A percentile compares a stretch with the other conserved stretches of the same genome.
Evolutionary conservation across 768 basidiomycete genomes (phyloP).

Genomic region (Tricholoma terreum): DNA sequence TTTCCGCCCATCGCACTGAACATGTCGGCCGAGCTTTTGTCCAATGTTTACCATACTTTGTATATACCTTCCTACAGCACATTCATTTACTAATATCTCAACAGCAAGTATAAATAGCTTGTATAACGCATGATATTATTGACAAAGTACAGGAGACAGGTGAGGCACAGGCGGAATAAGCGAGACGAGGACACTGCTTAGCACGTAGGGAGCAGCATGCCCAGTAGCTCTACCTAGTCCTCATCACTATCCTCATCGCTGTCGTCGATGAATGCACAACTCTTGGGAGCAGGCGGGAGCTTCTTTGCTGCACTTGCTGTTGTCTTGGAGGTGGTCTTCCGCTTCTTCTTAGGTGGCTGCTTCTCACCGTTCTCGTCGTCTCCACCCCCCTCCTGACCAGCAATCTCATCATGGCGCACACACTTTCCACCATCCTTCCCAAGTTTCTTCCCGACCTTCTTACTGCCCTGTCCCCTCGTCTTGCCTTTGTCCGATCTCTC

Average conservation of each 20-base stretch:
- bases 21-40: too few species aligned
- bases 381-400: not conserved
- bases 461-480: not conserved
- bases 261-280: not conserved
- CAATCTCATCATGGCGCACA: too few species aligned
- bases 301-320: not conserved
- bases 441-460: not conserved
- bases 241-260: not conserved
- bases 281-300: not conserved
- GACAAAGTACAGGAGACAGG: too few species aligned
- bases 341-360: not conserved
- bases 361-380: not conserved
- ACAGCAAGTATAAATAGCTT: too few species aligned
- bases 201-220: too few species aligned
- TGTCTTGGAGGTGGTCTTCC: not conserved
- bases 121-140: too few species aligned
- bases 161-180: too few species aligned
- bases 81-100: too few species aligned
- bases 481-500: not conserved
- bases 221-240: not conserved
- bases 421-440: not conserved
- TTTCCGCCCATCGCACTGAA: too few species aligned
- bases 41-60: too few species aligned
- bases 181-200: too few species aligned
- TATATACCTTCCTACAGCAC: too few species aligned